Conservation (phyloP, 164 flowering plant genomes). For the Cinnamomum micranthum region DNA sequence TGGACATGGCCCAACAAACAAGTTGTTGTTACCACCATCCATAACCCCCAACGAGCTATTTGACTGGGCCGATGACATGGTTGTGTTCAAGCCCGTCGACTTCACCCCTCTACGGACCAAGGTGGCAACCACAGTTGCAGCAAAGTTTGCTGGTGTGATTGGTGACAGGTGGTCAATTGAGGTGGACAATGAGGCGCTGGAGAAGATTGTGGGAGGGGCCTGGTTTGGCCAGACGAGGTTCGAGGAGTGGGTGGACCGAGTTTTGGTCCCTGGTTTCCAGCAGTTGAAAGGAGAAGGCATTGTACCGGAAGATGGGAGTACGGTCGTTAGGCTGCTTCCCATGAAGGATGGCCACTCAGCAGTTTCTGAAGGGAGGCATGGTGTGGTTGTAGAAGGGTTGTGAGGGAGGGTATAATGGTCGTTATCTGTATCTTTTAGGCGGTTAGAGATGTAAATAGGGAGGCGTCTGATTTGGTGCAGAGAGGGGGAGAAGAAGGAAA, state of each 20-base stretch:
- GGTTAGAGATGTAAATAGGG: slow-evolving; percentile 40
- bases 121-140: slow-evolving; percentile 36
- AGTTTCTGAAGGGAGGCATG: slow-evolving; percentile 25
- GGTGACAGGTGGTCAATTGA: slow-evolving; percentile 38
- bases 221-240: slow-evolving; percentile 61
- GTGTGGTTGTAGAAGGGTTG: slow-evolving; percentile 25
- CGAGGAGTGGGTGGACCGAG: slow-evolving; percentile 70
- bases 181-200: slow-evolving; percentile 53
- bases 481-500: not conserved
- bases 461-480: not conserved
- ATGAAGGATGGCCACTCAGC: slow-evolving; percentile 18
- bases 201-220: slow-evolving; percentile 56
- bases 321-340: slow-evolving; percentile 39
- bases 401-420: not conserved
- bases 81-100: slow-evolving; percentile 71
- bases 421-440: slow-evolving; percentile 6
- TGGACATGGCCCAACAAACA: slow-evolving; percentile 29
- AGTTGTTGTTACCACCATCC: not conserved
- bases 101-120: slow-evolving; percentile 34
- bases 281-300: slow-evolving; percentile 40
- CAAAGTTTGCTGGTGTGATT: slow-evolving; percentile 34
- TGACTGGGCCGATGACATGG: slow-evolving; percentile 48
- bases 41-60: slow-evolving; percentile 34
- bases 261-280: slow-evolving; percentile 55
- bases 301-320: slow-evolving; percentile 17